Conservation (phyloP, 192 early-diverging fungal species). For the Rhizophagus prolifer region DNA sequence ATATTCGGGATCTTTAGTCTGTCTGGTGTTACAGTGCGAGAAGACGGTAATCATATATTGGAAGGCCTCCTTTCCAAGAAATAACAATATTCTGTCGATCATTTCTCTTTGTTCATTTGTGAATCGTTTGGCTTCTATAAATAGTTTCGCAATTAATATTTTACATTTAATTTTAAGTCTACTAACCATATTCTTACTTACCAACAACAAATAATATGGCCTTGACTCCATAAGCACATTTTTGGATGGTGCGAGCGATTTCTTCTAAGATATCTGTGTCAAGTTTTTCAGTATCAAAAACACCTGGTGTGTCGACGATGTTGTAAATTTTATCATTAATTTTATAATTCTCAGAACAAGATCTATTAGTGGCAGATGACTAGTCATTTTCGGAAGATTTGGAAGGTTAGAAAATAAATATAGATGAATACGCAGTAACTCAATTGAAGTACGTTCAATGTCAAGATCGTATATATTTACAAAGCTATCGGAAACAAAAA, state of each 20-base stretch:
- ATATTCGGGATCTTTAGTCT: background rate
- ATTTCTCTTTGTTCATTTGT: background rate
- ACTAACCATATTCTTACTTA: background rate
- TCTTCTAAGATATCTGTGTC: background rate
- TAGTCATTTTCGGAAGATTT: no score
- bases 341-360: no score
- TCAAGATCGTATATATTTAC: no score
- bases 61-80: background rate
- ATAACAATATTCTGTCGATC: background rate
- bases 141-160: background rate
- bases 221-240: background rate
- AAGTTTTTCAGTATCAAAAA: background rate
- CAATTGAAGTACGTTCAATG: no score
- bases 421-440: no score
- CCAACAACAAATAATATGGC: conserved; percentile 7
- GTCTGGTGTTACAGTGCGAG: background rate
- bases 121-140: background rate
- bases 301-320: background rate
- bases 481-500: no score
- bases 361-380: no score
- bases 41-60: background rate
- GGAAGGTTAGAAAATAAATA: no score
- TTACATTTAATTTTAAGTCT: background rate
- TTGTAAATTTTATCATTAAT: background rate
- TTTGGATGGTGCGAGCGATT: background rate